These are phyloP conservation scores for Batkoa obscura DNA, from an alignment of 371 early-diverging fungal species.

Conservation along the genomic window DNA sequence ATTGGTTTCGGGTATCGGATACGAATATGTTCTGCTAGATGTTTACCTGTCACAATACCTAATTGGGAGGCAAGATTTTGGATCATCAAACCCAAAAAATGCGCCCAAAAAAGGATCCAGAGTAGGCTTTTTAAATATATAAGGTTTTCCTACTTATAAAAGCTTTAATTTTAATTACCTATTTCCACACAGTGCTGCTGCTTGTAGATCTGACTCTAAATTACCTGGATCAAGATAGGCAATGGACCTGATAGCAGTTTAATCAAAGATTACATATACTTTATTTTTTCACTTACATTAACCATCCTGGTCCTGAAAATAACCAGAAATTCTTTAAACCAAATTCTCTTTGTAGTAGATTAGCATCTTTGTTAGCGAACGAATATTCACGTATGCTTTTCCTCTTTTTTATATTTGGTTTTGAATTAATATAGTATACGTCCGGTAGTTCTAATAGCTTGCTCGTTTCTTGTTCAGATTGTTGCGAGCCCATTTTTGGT, in stretches of 20 bases:
- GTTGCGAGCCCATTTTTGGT: no score
- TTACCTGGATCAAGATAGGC: slow-evolving; percentile 60
- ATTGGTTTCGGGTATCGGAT: slow-evolving; percentile 23
- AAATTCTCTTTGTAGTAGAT: no score
- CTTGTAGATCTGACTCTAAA: slow-evolving; percentile 46
- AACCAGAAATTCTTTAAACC: slow-evolving; percentile 11
- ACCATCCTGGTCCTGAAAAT: slow-evolving; percentile 33
- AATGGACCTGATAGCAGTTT: slow-evolving; percentile 25
- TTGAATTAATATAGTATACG: no score
- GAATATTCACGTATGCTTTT: no score
- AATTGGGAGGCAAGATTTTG: slow-evolving; percentile 41
- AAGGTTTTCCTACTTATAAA: background rate
- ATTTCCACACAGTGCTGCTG: slow-evolving; percentile 41
- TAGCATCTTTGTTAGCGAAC: no score
- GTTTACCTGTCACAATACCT: slow-evolving; percentile 49
- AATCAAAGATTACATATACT: background rate
- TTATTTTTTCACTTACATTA: slow-evolving; percentile 13
- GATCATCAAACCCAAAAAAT: slow-evolving; percentile 33
- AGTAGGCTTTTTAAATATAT: slow-evolving; percentile 18
- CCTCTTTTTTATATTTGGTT: no score
- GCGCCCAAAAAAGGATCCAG: slow-evolving; percentile 42
- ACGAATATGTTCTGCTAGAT: slow-evolving; percentile 36
- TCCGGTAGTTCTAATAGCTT: no score
- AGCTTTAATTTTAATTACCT: slow-evolving; percentile 3
- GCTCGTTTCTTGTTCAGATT: no score